Conservation (phyloP, 176 grass and related monocot genomes). For the Saccharum officinarum region DNA sequence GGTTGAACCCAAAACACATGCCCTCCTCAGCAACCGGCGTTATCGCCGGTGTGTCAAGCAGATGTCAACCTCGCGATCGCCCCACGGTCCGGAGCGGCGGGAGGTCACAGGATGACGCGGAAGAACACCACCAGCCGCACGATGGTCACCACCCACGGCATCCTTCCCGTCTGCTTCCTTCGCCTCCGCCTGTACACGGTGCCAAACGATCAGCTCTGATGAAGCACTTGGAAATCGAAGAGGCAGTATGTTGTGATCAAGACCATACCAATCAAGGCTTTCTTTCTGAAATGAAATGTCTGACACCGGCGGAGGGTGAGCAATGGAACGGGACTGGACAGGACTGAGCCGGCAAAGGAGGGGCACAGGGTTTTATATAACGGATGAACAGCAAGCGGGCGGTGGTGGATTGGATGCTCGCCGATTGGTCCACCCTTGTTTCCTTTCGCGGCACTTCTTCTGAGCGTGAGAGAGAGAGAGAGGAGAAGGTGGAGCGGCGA, state of each 20-base stretch:
- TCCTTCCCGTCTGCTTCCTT: not conserved
- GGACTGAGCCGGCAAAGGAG: not conserved
- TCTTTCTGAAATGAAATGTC: not conserved
- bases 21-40: no score
- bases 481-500: not conserved
- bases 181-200: no score
- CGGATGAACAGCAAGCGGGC: constrained; percentile 12
- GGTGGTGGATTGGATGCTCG: constrained; percentile 47
- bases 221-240: no score
- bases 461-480: constrained; percentile 20
- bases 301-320: not conserved
- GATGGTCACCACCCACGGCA: constrained; percentile 40
- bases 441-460: constrained; percentile 36
- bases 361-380: constrained; percentile 36
- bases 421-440: constrained; percentile 30
- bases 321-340: not conserved
- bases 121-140: constrained; percentile 37
- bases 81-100: no score
- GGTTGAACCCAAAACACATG: not conserved
- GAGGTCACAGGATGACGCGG: constrained; percentile 45
- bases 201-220: no score
- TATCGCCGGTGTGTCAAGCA: not conserved
- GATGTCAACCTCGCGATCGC: not conserved
- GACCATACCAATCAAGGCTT: not conserved
- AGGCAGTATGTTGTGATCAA: no score